phyloP scores from a whole-genome alignment of 1,139 yeast species.

The Kazachstania sp. region DNA sequence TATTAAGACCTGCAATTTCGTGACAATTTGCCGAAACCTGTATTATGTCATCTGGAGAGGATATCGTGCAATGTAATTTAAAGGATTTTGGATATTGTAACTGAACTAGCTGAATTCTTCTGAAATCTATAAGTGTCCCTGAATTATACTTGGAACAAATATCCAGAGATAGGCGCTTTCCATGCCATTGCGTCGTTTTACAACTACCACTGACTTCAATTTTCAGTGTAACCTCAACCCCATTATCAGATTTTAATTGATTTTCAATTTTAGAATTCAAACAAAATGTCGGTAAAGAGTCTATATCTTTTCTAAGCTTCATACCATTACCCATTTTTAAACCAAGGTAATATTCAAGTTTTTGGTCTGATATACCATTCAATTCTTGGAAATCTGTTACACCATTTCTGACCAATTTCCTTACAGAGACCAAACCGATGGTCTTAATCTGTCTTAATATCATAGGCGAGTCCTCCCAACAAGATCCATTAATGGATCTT shows the following conservation, averaged over 20 bases:
- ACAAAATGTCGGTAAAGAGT: constrained; percentile 29
- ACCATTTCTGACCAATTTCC: constrained; percentile 33
- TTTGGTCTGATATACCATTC: constrained; percentile 24
- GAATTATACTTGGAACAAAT: constrained; percentile 26
- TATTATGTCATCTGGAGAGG: constrained; percentile 17
- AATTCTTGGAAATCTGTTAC: constrained; percentile 31
- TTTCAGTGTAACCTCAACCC: constrained; percentile 13
- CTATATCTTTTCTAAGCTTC: constrained; percentile 29
- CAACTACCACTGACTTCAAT: constrained; percentile 24
- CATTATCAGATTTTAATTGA: constrained; percentile 1
- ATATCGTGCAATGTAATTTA: constrained; percentile 20
- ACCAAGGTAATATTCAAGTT: constrained; percentile 36
- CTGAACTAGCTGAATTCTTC: constrained; percentile 32
- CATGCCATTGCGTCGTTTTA: constrained; percentile 31
- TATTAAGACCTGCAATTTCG: constrained; percentile 34
- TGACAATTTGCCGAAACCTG: constrained; percentile 32
- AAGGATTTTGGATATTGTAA: constrained; percentile 28
- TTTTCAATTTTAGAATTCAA: constrained; percentile 15
- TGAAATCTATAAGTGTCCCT: constrained; percentile 35
- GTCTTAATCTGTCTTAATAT: constrained; percentile 40
- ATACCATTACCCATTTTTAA: constrained; percentile 35
- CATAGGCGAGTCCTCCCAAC: constrained; percentile 43
- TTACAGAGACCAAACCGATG: constrained; percentile 35
- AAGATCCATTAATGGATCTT: constrained; percentile 35
- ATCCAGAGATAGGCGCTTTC: constrained; percentile 25